Evolutionary conservation across 116 monocot species (phyloP), one percentile per base, ranked within the genome.

Genomic region (Dioscorea cayenensis): DNA sequence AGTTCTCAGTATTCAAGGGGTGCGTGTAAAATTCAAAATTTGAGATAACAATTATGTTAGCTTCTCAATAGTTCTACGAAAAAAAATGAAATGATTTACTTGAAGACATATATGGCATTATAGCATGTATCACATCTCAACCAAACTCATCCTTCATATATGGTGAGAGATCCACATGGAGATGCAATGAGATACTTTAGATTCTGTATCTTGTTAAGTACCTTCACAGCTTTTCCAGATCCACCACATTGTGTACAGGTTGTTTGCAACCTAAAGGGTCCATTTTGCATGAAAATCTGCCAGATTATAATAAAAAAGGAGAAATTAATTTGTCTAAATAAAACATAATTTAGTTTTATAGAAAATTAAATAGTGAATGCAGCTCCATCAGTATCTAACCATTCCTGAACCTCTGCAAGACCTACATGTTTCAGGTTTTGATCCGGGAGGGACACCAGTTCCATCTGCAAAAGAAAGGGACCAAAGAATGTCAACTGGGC

Each of bases 381-480:
- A 51, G 20, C 43, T 81, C 12, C 14, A 69, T 22, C 9, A 52
- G 51, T 14, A 27, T 23, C 82, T 72, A 14, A 97, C 97, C 83
- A 79, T 83, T 81, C 97, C 97, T 36, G 88, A 85, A 66, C 97
- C 97, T 83, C 79, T 84, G 71, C 97, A 93, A 78, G 73, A 13
- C 72, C 59, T 78, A 73, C 97, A 97, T 43, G 90, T 90, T 79
- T 97, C 97, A 62, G 97, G 97, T 70, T 60, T 90, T 37, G 90
- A 90, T 67, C 97, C 97, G 72, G 97, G 88, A 66, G 97, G 97
- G 63, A 86, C 88, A 66, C 97, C 97, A 76, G 82, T 85, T 20
- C 97, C 93, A 75, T 71, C 97, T 97, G 72, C 52, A 74, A 60
- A 77, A 78, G 50, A 72, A 51, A 60, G 14, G 2, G 32, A 55